Percentiles rank a stretch among this genome's conserved stretches.
Conservation (phyloP, 768 basidiomycete genomes). For the Paxillus rubicundulus region DNA sequence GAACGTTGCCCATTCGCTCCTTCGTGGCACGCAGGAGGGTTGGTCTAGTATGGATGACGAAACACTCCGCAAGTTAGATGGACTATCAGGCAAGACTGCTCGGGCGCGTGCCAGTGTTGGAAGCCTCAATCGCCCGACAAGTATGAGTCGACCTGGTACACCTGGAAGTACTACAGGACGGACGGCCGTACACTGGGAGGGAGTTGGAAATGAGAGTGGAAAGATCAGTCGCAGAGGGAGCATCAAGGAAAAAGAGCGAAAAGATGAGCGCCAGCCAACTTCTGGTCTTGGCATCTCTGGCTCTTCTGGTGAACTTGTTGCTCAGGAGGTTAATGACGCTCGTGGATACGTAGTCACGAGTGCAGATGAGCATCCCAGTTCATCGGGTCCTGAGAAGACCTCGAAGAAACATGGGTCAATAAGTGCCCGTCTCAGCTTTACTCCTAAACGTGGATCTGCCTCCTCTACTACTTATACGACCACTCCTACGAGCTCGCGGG, state of each 20-base stretch:
- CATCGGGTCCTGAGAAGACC: slow-evolving; percentile 55
- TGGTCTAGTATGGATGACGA: slow-evolving; percentile 89
- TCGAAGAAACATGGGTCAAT: slow-evolving; percentile 60
- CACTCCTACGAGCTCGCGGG: slow-evolving; percentile 80
- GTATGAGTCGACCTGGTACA: slow-evolving; percentile 70
- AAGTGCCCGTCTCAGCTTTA: slow-evolving; percentile 67
- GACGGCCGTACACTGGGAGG: slow-evolving; percentile 70
- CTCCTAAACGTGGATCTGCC: slow-evolving; percentile 84
- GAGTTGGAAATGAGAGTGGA: slow-evolving; percentile 43
- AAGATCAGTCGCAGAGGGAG: slow-evolving; percentile 37
- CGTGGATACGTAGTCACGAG: slow-evolving; percentile 44
- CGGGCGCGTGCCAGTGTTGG: slow-evolving; percentile 75
- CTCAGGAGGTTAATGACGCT: slow-evolving; percentile 41
- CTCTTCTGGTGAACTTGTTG: slow-evolving; percentile 32
- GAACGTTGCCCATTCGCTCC: slow-evolving; percentile 79
- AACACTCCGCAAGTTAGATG: slow-evolving; percentile 90
- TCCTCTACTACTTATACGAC: slow-evolving; percentile 85
- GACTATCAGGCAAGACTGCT: slow-evolving; percentile 72
- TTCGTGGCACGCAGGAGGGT: slow-evolving; percentile 86
- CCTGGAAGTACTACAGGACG: slow-evolving; percentile 57
- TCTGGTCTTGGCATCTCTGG: slow-evolving; percentile 36
- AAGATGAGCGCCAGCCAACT: slow-evolving; percentile 29
- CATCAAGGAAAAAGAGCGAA: slow-evolving; percentile 47
- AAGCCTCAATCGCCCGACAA: slow-evolving; percentile 65
- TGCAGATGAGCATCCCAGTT: slow-evolving; percentile 55